Base-by-base conservation (phyloP, 2,329 filamentous ascomycete species). In the Botrytis galanthina region DNA sequence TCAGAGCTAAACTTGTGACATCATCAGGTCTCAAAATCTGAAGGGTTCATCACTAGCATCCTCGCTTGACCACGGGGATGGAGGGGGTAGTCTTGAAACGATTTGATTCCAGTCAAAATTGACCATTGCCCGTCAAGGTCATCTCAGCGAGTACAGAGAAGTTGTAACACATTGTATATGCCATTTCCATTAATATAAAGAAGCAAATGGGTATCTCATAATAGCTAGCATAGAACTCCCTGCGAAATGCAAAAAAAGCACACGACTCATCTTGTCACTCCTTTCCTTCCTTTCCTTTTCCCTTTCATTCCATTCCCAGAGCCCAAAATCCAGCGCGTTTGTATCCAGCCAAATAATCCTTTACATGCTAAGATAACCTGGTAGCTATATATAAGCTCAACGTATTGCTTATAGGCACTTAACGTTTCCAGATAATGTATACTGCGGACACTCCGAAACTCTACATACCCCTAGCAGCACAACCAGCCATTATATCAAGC, bases 191-290 rank as follows among this genome's bases (percentile, higher is more conserved):
- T 59, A 18, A 64, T 57, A 32, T 10, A 57, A 57, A 57, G 70
- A 74, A 71, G 73, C 73, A 72, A 75, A 74, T 71, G 63, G 74
- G 69, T 74, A 75, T 72, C 63, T 70, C 44, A 48, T 61, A 67
- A 60, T 60, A 68, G 51, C 61, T 46, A 72, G 22, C 51, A n/a
- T 39, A 59, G 46, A 72, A 72, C 71, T 69, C 71, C 71, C 18
- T 26, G 54, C 51, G 22, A 69, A 37, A 46, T 48, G 42, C n/a
- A 60, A 72, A 68, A 14, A 69, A 69, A 72, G 29, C 35, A 51
- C 14, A 48, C 29, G 22, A 39, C 54, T n/a, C 57, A 32, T 44
- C 16, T 71, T 8, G n/a, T 46, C 18, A 37, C 12, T 46, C 29
- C 46, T 48, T 48, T 48, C 46, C 18, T 29, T 26, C 20, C 26